Evolutionary conservation across 2,329 filamentous ascomycete genomes (phyloP), one percentile per base, ranked within the genome.

Genomic region (Pseudocercospora cruenta): DNA sequence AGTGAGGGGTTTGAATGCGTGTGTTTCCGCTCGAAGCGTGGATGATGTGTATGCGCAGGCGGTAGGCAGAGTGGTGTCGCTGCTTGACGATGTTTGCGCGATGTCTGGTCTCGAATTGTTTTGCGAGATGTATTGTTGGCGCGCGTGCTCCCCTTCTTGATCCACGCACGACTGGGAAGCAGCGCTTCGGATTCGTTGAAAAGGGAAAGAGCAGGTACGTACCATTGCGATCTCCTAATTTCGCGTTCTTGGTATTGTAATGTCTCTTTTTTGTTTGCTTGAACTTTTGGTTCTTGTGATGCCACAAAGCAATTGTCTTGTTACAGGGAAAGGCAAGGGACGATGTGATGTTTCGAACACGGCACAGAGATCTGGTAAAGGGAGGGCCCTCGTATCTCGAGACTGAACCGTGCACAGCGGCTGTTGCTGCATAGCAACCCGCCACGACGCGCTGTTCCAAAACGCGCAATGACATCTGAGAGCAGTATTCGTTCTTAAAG

Each of bases 181-280:
- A 28, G 55, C 28, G 55, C 55, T 33, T 58, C 55, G 31, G 55
- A 39, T 43, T 58, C 33, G 10, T 55, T 31, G 55, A 58, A 58
- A 58, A 58, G 55, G 55, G 55, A 58, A 58, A 58, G 55, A 58
- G 31, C 55, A 58, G 55, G 55, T 58, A 58, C 55, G 55, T 58
- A 58, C 55, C 55, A 58, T 58, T 58, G 33, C 22, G n/a, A 58
- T 33, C 16, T 19, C 28, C 19, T 19, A n/a, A 19, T 43, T 58
- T 33, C 54, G 21, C n/a, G 33, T 2, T 58, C 55, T 26, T 58
- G 54, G 54, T 58, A 21, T 33, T 21, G 14, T 5, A 16, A 58
- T 36, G 36, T 43, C 19, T 58, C 5, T 33, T 22, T 22, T 39
- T 7, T 31, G n/a, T 26, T 39, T 43, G 19, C 33, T 36, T 19